These are phyloP conservation scores for Heterobasidion irregulare DNA, from an alignment of 1,284 basidiomycete genomes.

Conservation along the genomic window DNA sequence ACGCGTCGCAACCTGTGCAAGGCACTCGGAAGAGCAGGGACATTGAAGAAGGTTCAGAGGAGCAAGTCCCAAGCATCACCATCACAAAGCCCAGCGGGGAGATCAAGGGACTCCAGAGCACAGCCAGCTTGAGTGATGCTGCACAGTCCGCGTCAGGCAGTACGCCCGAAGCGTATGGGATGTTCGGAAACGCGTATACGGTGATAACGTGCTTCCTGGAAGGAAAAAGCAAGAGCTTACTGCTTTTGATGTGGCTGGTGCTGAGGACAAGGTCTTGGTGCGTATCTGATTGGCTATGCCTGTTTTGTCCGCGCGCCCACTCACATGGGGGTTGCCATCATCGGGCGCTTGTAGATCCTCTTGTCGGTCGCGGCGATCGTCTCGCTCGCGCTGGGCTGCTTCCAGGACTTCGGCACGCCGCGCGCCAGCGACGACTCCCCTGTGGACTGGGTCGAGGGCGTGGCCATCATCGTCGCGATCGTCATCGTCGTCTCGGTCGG, in stretches of 20 bases:
- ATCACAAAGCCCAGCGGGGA: constrained; percentile 34
- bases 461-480: constrained; percentile 91
- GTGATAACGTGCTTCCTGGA: constrained; percentile 75
- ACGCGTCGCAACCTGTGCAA: constrained; percentile 3
- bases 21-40: constrained; percentile 3
- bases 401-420: constrained; percentile 82
- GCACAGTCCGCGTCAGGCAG: constrained; percentile 11
- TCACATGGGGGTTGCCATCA: background rate
- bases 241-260: constrained; percentile 89
- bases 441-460: constrained; percentile 97
- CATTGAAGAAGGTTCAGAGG: constrained; percentile 3
- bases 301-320: background rate
- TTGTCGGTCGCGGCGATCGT: constrained; percentile 88
- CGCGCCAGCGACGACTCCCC: constrained; percentile 51
- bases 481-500: constrained; percentile 83
- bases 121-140: constrained; percentile 4
- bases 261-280: constrained; percentile 94
- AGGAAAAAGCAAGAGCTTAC: constrained; percentile 74
- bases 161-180: constrained; percentile 39
- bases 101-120: constrained; percentile 8
- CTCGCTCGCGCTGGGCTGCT: constrained; percentile 90
- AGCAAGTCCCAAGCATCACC: constrained; percentile 29
- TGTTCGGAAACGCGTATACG: constrained; percentile 71
- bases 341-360: constrained; percentile 49
- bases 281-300: constrained; percentile 18